These are phyloP conservation scores for Tricholoma hemisulphureum DNA, from an alignment of 768 basidiomycete genomes.

Conservation along the genomic window DNA sequence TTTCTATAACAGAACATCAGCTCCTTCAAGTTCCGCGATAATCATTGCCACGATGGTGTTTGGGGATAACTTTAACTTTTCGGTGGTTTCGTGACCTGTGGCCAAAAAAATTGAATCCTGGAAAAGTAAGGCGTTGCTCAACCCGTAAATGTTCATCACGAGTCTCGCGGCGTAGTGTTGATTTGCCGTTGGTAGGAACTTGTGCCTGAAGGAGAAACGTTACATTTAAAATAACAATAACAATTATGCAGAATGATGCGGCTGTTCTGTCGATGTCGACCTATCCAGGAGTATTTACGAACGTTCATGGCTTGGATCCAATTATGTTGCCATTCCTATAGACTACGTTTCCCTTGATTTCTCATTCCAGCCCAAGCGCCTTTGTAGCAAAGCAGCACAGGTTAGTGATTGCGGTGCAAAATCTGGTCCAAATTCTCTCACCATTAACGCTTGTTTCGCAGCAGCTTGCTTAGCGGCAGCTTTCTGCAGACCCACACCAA, in stretches of 20 bases:
- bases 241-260: not conserved
- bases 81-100: not conserved
- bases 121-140: not conserved
- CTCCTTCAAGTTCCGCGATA: not conserved
- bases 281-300: not conserved
- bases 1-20: not conserved
- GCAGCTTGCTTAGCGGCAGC: constrained; percentile 47
- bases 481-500: constrained; percentile 43
- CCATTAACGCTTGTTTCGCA: constrained; percentile 42
- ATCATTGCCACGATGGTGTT: not conserved
- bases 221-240: not conserved
- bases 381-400: not conserved
- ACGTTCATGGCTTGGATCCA: not conserved
- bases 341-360: not conserved
- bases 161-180: not conserved
- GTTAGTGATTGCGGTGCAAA: not conserved
- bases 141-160: not conserved
- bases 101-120: not conserved
- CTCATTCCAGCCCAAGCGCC: not conserved
- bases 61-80: not conserved
- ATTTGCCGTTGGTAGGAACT: not conserved
- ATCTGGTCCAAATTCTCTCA: constrained; percentile 17
- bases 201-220: not conserved
- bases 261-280: not conserved
- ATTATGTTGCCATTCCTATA: not conserved